Conservation (phyloP, 345 rosid species). For the Pugionium cornutum region DNA sequence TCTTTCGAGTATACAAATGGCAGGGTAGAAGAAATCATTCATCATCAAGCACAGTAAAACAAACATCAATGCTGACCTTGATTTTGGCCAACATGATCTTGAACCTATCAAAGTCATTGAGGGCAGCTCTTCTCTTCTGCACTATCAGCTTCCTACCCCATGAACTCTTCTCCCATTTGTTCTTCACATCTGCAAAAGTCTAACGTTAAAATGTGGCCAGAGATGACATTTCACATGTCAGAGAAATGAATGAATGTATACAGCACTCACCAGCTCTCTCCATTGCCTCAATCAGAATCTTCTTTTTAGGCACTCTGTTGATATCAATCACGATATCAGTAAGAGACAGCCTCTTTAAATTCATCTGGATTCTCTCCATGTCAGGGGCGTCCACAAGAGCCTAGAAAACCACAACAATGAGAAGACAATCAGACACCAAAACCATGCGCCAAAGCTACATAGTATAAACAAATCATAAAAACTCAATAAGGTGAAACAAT, state of each 20-base stretch:
- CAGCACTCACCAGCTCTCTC: conserved; percentile 69
- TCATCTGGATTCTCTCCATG: conserved; percentile 84
- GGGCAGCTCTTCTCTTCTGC: conserved; percentile 58
- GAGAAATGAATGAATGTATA: too few species aligned
- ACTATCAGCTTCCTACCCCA: conserved; percentile 74
- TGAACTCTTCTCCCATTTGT: conserved; percentile 71
- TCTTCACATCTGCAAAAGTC: conserved; percentile 54
- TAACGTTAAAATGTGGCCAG: neutral
- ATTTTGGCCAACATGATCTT: conserved; percentile 73
- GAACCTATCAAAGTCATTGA: conserved; percentile 74
- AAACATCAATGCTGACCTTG: conserved; percentile 44
- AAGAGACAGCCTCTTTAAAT: conserved; percentile 81
- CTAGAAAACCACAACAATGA: conserved; percentile 24
- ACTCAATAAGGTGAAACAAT: too few species aligned
- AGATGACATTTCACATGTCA: neutral
- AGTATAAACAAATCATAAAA: neutral
- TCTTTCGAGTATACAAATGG: too few species aligned
- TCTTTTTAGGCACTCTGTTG: conserved; percentile 72
- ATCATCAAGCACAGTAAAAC: neutral
- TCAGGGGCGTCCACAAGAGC: conserved; percentile 89
- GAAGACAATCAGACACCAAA: neutral
- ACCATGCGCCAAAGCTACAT: too few species aligned
- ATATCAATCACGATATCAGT: conserved; percentile 82
- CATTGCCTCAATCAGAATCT: conserved; percentile 72
- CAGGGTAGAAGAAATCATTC: neutral